These are phyloP conservation scores for Cairneyella variabilis DNA, from an alignment of 495 filamentous ascomycete species.

Conservation along the genomic window DNA sequence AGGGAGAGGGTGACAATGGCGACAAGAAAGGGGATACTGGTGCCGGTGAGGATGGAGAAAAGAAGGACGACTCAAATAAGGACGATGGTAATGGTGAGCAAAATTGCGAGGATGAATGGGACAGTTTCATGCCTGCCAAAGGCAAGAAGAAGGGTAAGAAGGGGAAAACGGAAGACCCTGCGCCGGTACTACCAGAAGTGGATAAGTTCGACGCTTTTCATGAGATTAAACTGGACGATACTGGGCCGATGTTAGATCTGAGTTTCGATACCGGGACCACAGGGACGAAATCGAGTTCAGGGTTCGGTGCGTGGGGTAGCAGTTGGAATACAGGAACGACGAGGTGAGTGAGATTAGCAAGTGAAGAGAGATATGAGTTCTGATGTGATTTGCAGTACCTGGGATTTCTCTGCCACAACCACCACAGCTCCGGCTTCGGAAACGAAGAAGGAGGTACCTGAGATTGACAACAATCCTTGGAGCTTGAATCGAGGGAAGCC, in stretches of 20 bases:
- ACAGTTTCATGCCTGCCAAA: slow-evolving; percentile 25
- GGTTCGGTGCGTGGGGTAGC: slow-evolving; percentile 36
- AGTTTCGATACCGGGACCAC: slow-evolving; percentile 29
- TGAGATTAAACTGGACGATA: slow-evolving; percentile 47
- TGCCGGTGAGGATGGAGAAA: slow-evolving; percentile 32
- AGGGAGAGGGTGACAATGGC: slow-evolving; percentile 30
- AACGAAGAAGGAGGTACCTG: slow-evolving; percentile 22
- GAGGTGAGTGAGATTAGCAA: slow-evolving; percentile 24
- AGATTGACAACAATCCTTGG: slow-evolving; percentile 36
- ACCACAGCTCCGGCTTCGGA: slow-evolving; percentile 11
- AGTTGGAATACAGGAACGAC: slow-evolving; percentile 31
- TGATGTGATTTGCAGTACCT: slow-evolving; percentile 17
- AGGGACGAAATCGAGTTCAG: slow-evolving; percentile 9
- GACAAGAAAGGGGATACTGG: slow-evolving; percentile 27
- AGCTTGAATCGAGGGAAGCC: slow-evolving; percentile 33
- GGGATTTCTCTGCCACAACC: slow-evolving; percentile 31
- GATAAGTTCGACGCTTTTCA: slow-evolving; percentile 37
- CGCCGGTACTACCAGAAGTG: slow-evolving; percentile 8
- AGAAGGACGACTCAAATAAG: slow-evolving; percentile 29
- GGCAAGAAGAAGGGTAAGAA: slow-evolving; percentile 45
- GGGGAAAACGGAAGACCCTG: slow-evolving; percentile 25
- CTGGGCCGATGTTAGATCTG: slow-evolving; percentile 34
- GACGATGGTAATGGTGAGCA: slow-evolving; percentile 26
- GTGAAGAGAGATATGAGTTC: too few species aligned
- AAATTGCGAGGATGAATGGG: slow-evolving; percentile 31